These are phyloP conservation scores for Baorangia bicolor DNA, from an alignment of 768 basidiomycete species.

Conservation along the genomic window DNA sequence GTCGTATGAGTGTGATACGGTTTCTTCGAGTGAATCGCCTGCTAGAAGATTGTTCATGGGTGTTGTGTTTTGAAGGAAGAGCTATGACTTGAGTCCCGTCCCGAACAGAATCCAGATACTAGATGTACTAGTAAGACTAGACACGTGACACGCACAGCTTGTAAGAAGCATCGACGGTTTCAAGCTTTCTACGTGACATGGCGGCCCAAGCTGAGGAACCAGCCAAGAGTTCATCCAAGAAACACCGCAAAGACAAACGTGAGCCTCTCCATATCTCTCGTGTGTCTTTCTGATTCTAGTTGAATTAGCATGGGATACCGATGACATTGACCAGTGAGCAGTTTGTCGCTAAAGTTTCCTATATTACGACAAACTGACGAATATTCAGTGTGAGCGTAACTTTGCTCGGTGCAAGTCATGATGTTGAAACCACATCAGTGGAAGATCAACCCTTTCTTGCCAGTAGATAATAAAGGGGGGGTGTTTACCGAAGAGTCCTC, in stretches of 20 bases:
- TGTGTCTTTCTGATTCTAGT: conserved; percentile 14
- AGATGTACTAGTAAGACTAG: not conserved
- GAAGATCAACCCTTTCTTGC: conserved; percentile 82
- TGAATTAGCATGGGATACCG: conserved; percentile 91
- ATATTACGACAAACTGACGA: not conserved
- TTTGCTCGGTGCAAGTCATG: not conserved
- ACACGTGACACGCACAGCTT: conserved; percentile 25
- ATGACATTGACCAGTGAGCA: conserved; percentile 96
- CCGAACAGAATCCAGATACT: not conserved
- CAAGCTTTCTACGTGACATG: conserved; percentile 14
- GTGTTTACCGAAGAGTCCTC: conserved; percentile 94
- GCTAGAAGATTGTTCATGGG: conserved; percentile 52
- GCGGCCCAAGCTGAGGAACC: conserved; percentile 32
- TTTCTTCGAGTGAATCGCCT: conserved; percentile 32
- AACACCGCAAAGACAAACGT: conserved; percentile 95
- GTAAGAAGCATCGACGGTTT: too few species aligned
- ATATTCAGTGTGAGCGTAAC: conserved; percentile 42
- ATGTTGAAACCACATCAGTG: conserved; percentile 51
- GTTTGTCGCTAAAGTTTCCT: conserved; percentile 1
- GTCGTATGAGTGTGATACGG: conserved; percentile 48
- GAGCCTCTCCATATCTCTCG: conserved; percentile 30
- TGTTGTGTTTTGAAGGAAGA: conserved; percentile 1
- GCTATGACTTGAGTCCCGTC: not conserved
- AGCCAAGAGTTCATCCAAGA: conserved; percentile 78
- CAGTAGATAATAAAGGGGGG: conserved; percentile 74